Base-by-base conservation (phyloP, 441 rosid species). In the Sinapis alba region DNA sequence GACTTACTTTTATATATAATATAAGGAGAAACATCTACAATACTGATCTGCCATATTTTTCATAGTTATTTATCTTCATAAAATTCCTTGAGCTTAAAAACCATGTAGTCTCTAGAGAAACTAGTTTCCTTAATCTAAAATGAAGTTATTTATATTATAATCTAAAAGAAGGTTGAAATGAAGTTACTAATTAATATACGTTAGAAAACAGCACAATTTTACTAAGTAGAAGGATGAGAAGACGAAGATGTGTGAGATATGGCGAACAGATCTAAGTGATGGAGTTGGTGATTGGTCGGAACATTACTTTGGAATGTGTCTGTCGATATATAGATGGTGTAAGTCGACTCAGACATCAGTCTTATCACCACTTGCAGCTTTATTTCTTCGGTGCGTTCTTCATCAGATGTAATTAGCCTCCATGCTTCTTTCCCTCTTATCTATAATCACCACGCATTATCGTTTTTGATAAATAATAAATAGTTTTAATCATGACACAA, bases 291-390 rank as follows among this genome's bases (percentile, higher is more conserved):
- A 76, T 69, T 69, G 76, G 76, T 65, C 16, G 76, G 11, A 65
- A 71, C 80, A 77, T 57, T 45, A 18, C 57, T 71, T 65, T 77
- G 72, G 28, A 41, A 12, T 62, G 27, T 71, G 62, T 57, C 10
- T 70, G 71, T 64, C 54, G 3, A 41, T 20, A 28, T 43, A 71
- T 21, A 47, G 65, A 71, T 78, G 77, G 81, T 78, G 81, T 67
- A 53, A 60, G 70, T 72, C 77, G 78, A 78, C 81, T 78, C 77
- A 71, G 78, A 78, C 78, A 78, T 36, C 74, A 45, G 43, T 68
- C 53, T 53, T 41, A 65, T 71, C 64, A 6, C 78, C 70, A 78
- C 81, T 78, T 68, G 81, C 65, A 67, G 60, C 77, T 62, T 78
- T 78, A 50, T 68, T 53, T 60, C 41, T 72, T 68, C 3, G 76